These are phyloP conservation scores for Aspergillus nanangensis DNA, from an alignment of 495 filamentous ascomycete genomes.

Conservation along the genomic window DNA sequence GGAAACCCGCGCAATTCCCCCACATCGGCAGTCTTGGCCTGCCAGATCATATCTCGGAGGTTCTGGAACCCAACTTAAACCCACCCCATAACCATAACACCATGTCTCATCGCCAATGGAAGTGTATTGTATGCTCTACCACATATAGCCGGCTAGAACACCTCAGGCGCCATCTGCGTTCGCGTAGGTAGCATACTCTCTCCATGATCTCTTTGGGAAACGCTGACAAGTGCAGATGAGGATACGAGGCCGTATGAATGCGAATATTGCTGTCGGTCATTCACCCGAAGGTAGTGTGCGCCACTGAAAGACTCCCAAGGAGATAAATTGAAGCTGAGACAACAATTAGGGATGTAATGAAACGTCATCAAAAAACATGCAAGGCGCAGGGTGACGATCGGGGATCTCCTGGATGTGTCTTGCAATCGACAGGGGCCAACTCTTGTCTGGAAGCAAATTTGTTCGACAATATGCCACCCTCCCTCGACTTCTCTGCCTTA, in stretches of 20 bases:
- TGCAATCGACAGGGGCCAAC: too few species aligned
- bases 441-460: too few species aligned
- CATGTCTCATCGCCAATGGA: constrained; percentile 9
- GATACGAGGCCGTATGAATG: constrained; percentile 17
- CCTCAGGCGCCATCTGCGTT: constrained; percentile 18
- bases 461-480: constrained; percentile 1
- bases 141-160: constrained; percentile 23
- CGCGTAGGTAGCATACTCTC: constrained; percentile 12
- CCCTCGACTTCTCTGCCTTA: constrained; percentile 15
- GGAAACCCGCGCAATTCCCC: too few species aligned
- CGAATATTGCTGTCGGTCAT: constrained; percentile 9
- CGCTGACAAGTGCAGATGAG: constrained; percentile 12
- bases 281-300: constrained; percentile 10
- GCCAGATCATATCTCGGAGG: too few species aligned
- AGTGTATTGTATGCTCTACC: constrained; percentile 14
- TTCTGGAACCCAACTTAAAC: too few species aligned
- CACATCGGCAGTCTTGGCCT: too few species aligned
- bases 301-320: not conserved
- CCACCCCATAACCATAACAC: not conserved
- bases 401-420: too few species aligned
- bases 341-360: constrained; percentile 17
- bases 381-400: constrained; percentile 6
- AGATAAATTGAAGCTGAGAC: not conserved
- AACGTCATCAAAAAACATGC: constrained; percentile 23
- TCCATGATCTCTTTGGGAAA: not conserved